Evolutionary conservation across 257 asterid species (phyloP).

Genomic region (Solanum paucissectum): DNA sequence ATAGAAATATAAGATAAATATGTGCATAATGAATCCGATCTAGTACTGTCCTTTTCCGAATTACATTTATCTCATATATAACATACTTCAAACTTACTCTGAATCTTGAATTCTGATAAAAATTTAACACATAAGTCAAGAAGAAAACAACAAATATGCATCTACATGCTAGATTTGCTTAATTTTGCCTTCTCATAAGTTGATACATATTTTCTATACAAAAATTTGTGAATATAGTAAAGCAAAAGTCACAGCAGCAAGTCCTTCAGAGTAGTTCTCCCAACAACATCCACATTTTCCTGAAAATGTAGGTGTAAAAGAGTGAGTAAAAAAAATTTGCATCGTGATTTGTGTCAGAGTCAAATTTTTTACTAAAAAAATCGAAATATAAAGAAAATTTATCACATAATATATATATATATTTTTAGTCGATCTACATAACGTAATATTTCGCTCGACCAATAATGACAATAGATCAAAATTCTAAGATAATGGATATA

Average conservation of each 20-base stretch:
- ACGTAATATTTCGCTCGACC: too few relatives aligned
- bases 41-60: not conserved
- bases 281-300: slow-evolving; percentile 22
- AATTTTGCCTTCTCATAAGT: not conserved
- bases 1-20: not conserved
- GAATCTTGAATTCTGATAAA: not conserved
- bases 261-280: slow-evolving; percentile 40
- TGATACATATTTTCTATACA: not conserved
- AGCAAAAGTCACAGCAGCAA: slow-evolving; percentile 11
- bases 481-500: too few relatives aligned
- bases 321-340: not conserved
- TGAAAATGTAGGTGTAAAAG: not conserved
- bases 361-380: fast-evolving
- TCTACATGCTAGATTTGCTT: not conserved
- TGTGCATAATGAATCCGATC: fast-evolving
- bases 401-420: too few relatives aligned
- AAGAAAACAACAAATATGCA: not conserved
- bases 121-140: not conserved
- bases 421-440: too few relatives aligned
- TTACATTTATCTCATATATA: not conserved
- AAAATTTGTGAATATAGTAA: not conserved
- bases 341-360: not conserved
- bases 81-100: not conserved
- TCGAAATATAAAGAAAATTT: not conserved
- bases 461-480: too few relatives aligned